Percentiles rank a stretch among this genome's conserved stretches.
phyloP scores from a whole-genome alignment of 306 rosid species.

The Trifolium repens region DNA sequence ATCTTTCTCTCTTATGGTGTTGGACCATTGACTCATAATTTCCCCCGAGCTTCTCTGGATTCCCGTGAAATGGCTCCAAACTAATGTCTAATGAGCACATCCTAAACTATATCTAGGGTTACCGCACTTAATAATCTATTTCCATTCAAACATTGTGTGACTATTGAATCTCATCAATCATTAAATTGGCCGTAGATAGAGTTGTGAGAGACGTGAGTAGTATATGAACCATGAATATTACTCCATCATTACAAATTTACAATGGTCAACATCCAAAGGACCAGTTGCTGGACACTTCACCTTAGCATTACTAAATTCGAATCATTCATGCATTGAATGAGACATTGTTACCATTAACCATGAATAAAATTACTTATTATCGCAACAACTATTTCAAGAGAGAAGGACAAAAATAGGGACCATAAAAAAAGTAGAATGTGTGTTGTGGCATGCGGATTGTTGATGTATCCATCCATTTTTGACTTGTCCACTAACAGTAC shows the following conservation, averaged over 20 bases:
- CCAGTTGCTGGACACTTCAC: not conserved
- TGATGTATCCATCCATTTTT: not conserved
- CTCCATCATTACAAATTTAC: not conserved
- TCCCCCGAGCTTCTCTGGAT: too few species aligned
- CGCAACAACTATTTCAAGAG: not conserved
- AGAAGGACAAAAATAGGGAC: constrained; percentile 10
- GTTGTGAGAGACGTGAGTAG: not conserved
- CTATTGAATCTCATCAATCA: not conserved
- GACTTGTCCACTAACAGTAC: not conserved
- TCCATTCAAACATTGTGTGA: too few species aligned
- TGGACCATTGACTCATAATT: too few species aligned
- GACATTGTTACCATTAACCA: not conserved
- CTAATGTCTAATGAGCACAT: too few species aligned
- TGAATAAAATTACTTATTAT: not conserved
- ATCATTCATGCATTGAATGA: not conserved
- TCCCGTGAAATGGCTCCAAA: too few species aligned
- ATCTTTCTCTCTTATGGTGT: too few species aligned
- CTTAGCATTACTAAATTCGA: not conserved
- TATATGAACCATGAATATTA: constrained; percentile 8
- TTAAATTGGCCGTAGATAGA: not conserved
- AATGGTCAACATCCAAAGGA: constrained; percentile 13
- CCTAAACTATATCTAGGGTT: too few species aligned
- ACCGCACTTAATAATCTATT: too few species aligned
- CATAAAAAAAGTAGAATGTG: not conserved
- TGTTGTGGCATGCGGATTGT: constrained; percentile 20